These are phyloP conservation scores for Botrytis deweyae DNA, from an alignment of 2,329 filamentous ascomycete species.

Conservation along the genomic window DNA sequence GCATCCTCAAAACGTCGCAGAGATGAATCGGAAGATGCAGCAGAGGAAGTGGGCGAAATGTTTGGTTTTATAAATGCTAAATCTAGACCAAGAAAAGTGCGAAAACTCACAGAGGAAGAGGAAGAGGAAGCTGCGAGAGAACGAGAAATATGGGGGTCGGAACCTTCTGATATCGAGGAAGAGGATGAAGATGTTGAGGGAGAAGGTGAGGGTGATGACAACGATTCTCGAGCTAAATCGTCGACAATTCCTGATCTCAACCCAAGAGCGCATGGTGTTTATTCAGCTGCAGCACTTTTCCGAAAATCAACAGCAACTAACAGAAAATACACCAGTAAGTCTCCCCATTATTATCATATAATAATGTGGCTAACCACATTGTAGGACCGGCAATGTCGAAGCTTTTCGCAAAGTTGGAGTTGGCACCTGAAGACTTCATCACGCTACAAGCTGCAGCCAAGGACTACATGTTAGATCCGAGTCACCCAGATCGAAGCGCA, in stretches of 20 bases:
- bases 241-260: conserved; percentile 26
- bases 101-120: conserved; percentile 24
- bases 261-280: conserved; percentile 35
- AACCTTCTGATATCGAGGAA: conserved; percentile 29
- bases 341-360: neutral
- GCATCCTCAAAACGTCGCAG: conserved; percentile 9
- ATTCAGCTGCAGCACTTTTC: conserved; percentile 37
- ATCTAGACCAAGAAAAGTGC: conserved; percentile 23
- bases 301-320: conserved; percentile 33
- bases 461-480: conserved; percentile 37
- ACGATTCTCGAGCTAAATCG: conserved; percentile 12
- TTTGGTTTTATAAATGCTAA: conserved; percentile 21
- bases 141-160: conserved; percentile 36
- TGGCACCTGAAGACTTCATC: conserved; percentile 36
- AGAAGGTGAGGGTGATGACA: neutral
- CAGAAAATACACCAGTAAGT: conserved; percentile 37
- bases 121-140: conserved; percentile 31
- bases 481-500: conserved; percentile 35
- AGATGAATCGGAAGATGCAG: conserved; percentile 15
- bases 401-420: conserved; percentile 34
- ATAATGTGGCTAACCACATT: conserved; percentile 11
- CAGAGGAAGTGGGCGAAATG: conserved; percentile 14
- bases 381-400: conserved; percentile 38
- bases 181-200: neutral
- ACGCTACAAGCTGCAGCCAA: conserved; percentile 39